These are phyloP conservation scores for Martiniozyma asiatica DNA, from an alignment of 1,139 yeast genomes.

Conservation along the genomic window DNA sequence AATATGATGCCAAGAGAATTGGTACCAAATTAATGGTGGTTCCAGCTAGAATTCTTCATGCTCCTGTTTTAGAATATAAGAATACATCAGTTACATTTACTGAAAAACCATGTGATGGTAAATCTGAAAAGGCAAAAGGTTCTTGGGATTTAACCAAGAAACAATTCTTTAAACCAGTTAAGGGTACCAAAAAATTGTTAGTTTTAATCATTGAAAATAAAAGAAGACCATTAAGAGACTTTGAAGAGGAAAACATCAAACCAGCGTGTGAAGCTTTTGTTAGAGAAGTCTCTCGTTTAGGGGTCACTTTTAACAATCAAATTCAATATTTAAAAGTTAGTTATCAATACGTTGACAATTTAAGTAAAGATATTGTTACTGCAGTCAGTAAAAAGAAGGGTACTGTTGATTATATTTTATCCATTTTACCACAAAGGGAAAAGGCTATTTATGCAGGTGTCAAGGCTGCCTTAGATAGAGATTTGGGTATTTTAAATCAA, in stretches of 20 bases:
- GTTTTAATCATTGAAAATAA: constrained; percentile 13
- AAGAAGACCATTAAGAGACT: constrained; percentile 11
- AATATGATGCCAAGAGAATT: constrained; percentile 11
- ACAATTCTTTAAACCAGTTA: constrained; percentile 13
- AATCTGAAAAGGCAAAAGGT: constrained; percentile 15
- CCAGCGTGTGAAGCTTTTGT: constrained; percentile 12
- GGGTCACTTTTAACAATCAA: constrained; percentile 11
- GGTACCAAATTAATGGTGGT: constrained; percentile 16
- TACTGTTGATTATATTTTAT: constrained; percentile 12
- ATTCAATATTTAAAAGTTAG: constrained; percentile 6
- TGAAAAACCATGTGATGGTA: constrained; percentile 15
- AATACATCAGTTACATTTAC: constrained; percentile 9
- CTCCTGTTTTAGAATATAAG: constrained; percentile 13
- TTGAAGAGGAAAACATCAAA: constrained; percentile 10
- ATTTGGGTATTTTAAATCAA: constrained; percentile 16
- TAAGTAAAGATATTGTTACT: constrained; percentile 9
- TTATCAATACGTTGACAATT: constrained; percentile 8
- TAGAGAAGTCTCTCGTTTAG: constrained; percentile 11
- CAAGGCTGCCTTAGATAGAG: constrained; percentile 15
- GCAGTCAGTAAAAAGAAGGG: constrained; percentile 9
- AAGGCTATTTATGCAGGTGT: constrained; percentile 14
- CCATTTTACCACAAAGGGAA: constrained; percentile 13
- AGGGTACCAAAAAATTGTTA: constrained; percentile 9
- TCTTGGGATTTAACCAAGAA: constrained; percentile 16
- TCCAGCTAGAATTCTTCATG: constrained; percentile 16